Percentiles rank a stretch among this genome's conserved stretches.
Evolutionary conservation across 305 asterid species (phyloP).

Genomic region (Fraxinus platypoda): DNA sequence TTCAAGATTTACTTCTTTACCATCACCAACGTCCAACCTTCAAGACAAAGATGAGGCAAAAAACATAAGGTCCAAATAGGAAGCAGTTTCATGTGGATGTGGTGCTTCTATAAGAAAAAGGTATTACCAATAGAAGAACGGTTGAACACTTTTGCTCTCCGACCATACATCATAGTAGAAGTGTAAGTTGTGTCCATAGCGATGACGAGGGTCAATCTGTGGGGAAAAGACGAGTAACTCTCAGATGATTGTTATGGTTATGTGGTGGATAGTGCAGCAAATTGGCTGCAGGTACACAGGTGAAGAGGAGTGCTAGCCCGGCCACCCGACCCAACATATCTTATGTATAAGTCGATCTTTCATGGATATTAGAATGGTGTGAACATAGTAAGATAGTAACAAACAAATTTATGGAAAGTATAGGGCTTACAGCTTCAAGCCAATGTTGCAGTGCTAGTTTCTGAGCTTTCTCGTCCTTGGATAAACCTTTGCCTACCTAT

Average conservation of each 20-base stretch:
- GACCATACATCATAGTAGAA: constrained; percentile 50
- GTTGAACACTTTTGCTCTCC: constrained; percentile 42
- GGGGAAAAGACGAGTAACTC: background rate
- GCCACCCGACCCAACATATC: background rate
- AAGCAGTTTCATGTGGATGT: background rate
- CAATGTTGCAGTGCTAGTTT: constrained; percentile 63
- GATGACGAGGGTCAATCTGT: constrained; percentile 61
- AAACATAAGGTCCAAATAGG: background rate
- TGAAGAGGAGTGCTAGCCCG: background rate
- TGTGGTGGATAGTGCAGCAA: background rate
- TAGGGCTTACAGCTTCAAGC: constrained; percentile 58
- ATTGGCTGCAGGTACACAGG: background rate
- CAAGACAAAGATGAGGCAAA: background rate
- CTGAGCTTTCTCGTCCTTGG: constrained; percentile 57
- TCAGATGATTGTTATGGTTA: background rate
- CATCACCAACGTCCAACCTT: constrained; percentile 75
- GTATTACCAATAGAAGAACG: constrained; percentile 59
- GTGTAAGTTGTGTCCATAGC: constrained; percentile 56
- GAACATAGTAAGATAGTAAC: background rate
- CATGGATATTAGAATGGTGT: background rate
- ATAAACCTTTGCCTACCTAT: constrained; percentile 57
- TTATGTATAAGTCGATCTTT: background rate
- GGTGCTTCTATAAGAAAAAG: background rate
- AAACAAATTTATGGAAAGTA: background rate
- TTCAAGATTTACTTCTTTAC: constrained; percentile 62